phyloP scores from a whole-genome alignment of 345 rosid genomes.

The Erodium maritimum region DNA sequence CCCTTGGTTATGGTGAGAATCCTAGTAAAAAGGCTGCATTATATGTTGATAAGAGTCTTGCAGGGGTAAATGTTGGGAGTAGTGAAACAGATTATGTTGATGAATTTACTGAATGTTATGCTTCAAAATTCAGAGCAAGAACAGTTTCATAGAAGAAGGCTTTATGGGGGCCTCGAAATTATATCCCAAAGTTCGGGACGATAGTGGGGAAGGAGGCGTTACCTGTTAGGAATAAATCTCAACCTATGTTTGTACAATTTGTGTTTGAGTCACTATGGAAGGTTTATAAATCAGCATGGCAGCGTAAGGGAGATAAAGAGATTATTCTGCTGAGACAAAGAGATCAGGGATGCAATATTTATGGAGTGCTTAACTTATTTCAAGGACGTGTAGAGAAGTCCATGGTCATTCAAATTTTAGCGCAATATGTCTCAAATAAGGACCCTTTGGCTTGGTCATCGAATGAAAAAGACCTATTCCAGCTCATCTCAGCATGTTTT shows the following conservation, averaged over 20 bases:
- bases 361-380: too few relatives aligned
- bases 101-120: constrained; percentile 75
- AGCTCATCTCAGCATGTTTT: constrained; percentile 32
- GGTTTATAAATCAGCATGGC: constrained; percentile 64
- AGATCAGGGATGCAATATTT: too few relatives aligned
- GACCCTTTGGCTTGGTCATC: constrained; percentile 20
- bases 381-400: too few relatives aligned
- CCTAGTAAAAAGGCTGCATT: too few relatives aligned
- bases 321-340: too few relatives aligned
- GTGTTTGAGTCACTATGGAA: constrained; percentile 93
- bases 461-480: constrained; percentile 25
- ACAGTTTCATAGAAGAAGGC: constrained; percentile 50
- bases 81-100: too few relatives aligned
- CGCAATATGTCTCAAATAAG: constrained; percentile 9
- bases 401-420: too few relatives aligned
- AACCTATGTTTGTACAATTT: constrained; percentile 91
- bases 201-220: constrained; percentile 70
- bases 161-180: constrained; percentile 87
- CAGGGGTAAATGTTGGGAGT: too few relatives aligned
- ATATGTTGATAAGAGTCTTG: too few relatives aligned
- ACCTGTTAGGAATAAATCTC: constrained; percentile 42
- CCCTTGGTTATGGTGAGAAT: too few relatives aligned
- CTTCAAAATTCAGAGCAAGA: constrained; percentile 69
- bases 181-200: constrained; percentile 58
- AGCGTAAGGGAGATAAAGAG: constrained; percentile 49